Percentiles rank a stretch among this genome's conserved stretches.
Conservation (phyloP, 2,329 filamentous ascomycete genomes). For the Botrytis paeoniae region DNA sequence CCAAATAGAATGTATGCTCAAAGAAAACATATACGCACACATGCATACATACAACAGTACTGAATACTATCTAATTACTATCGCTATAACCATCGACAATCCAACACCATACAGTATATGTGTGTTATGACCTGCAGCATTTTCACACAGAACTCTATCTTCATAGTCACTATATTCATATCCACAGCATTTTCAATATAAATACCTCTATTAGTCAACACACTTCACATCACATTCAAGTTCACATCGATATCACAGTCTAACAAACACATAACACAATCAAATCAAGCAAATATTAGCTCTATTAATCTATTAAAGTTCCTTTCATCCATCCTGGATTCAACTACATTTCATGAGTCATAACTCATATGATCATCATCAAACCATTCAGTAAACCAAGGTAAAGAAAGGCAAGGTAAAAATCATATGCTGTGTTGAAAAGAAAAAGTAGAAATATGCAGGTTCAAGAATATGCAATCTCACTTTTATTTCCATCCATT, state of each 20-base stretch:
- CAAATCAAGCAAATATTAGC: neutral
- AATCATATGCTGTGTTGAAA: neutral
- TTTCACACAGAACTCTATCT: too few species aligned
- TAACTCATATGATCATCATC: neutral
- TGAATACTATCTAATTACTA: too few species aligned
- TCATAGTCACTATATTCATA: too few species aligned
- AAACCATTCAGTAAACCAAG: neutral
- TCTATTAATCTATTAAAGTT: neutral
- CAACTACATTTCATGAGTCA: constrained; percentile 9
- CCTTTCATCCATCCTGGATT: neutral
- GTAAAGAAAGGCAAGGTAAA: neutral
- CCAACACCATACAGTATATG: too few species aligned
- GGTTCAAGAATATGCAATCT: neutral
- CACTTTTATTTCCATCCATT: neutral
- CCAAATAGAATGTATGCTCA: too few species aligned
- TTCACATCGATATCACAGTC: neutral
- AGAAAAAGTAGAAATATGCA: neutral
- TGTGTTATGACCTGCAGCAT: too few species aligned
- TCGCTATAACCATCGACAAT: too few species aligned
- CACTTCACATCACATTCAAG: neutral
- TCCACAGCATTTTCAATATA: too few species aligned
- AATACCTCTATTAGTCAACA: neutral
- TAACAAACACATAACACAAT: neutral
- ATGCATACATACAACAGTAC: too few species aligned
- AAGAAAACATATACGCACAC: too few species aligned